Conservation (phyloP, 129 eudicot genomes). For the Arctium minus region DNA sequence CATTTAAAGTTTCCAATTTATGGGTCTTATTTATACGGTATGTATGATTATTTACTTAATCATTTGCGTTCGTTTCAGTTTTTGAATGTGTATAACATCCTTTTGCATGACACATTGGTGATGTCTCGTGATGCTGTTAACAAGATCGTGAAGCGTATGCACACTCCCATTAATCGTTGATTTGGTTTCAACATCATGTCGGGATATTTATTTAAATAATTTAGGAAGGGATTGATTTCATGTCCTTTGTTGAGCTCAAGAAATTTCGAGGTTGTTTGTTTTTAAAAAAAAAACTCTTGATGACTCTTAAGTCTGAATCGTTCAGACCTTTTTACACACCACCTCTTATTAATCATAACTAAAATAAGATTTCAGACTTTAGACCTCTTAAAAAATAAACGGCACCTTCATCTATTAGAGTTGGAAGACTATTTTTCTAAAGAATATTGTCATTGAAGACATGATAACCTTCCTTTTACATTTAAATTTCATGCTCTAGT, state of each 20-base stretch:
- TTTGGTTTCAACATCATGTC: constrained; percentile 7
- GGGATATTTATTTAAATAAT: constrained; percentile 11
- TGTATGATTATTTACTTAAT: neutral
- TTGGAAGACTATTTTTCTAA: neutral
- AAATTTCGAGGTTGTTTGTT: neutral
- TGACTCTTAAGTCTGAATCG: too few relatives aligned
- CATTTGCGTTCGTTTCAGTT: constrained; percentile 47
- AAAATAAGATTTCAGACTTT: too few relatives aligned
- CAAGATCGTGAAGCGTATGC: constrained; percentile 76
- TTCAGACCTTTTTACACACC: too few relatives aligned
- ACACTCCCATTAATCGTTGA: constrained; percentile 64
- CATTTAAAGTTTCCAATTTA: neutral
- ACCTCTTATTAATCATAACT: too few relatives aligned
- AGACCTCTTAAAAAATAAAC: too few relatives aligned
- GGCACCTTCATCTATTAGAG: neutral
- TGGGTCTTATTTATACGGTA: neutral
- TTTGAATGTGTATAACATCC: constrained; percentile 79
- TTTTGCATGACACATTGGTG: constrained; percentile 78
- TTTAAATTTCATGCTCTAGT: neutral
- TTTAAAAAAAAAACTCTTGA: too few relatives aligned
- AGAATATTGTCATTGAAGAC: neutral
- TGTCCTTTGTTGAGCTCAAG: neutral
- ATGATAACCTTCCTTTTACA: neutral
- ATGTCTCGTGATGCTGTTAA: constrained; percentile 81
- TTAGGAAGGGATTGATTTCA: neutral